phyloP scores from a whole-genome alignment of 1,284 basidiomycete genomes.

The Ustilago nuda region DNA sequence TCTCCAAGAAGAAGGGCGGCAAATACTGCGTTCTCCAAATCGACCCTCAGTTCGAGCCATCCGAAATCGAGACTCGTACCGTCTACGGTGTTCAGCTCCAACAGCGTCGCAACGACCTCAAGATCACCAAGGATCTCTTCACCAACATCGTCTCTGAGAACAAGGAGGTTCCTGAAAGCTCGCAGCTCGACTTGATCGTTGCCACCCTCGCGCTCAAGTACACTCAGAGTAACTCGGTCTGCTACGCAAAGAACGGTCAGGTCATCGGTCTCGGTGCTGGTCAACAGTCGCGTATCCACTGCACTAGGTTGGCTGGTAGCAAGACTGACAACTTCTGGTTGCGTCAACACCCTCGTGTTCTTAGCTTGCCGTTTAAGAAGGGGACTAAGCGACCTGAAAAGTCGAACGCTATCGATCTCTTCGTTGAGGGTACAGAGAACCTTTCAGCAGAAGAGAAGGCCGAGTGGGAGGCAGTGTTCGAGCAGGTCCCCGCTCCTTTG shows the following conservation, averaged over 20 bases:
- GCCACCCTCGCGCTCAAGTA: constrained; percentile 98
- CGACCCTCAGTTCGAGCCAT: constrained; percentile 64
- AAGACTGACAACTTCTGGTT: constrained; percentile 99
- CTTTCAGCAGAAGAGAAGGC: constrained; percentile 75
- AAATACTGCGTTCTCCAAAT: constrained; percentile 92
- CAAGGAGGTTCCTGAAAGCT: constrained; percentile 74
- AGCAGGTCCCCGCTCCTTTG: constrained; percentile 78
- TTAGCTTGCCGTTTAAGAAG: constrained; percentile 93
- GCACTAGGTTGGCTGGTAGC: constrained; percentile 93
- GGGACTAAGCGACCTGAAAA: constrained; percentile 97
- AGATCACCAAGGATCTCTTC: constrained; percentile 86
- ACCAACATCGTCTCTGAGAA: constrained; percentile 87
- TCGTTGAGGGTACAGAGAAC: constrained; percentile 80
- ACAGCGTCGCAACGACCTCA: constrained; percentile 90
- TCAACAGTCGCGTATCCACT: constrained; percentile 98
- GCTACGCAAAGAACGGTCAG: constrained; percentile 91
- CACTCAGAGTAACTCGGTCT: constrained; percentile 98
- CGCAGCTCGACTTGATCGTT: constrained; percentile 65
- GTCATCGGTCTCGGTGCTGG: constrained; percentile 97
- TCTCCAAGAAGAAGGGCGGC: constrained; percentile 96
- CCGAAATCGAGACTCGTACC: constrained; percentile 83
- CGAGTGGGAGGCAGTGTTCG: constrained; percentile 93
- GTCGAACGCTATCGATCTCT: constrained; percentile 97
- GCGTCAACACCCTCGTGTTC: constrained; percentile 92
- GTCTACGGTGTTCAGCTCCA: constrained; percentile 93